Conservation (phyloP, 495 filamentous ascomycete species). For the Penicillium argentinense region DNA sequence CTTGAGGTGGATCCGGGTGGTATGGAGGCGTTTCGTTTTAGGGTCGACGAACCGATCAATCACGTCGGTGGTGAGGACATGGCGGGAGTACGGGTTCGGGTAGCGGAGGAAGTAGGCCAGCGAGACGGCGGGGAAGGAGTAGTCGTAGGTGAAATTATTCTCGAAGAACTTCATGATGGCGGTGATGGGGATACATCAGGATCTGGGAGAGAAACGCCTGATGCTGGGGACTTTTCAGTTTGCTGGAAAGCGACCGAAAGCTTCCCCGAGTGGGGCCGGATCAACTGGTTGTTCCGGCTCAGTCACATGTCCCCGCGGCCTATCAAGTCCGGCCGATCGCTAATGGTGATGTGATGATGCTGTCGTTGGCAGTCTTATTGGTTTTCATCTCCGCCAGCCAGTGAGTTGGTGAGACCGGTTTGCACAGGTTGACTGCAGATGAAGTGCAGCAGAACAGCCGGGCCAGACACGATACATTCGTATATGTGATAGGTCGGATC, state of each 20-base stretch:
- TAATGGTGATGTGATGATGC: conserved; percentile 1
- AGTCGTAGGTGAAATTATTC: conserved; percentile 83
- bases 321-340: conserved; percentile 2
- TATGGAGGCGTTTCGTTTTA: conserved; percentile 75
- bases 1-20: conserved; percentile 89
- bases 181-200: conserved; percentile 11
- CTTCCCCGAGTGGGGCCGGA: conserved; percentile 1
- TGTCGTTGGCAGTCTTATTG: no score
- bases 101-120: conserved; percentile 99
- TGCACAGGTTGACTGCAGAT: no score
- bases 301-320: conserved; percentile 13
- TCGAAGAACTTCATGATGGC: conserved; percentile 86
- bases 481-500: no score
- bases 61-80: conserved; percentile 95
- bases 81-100: conserved; percentile 92
- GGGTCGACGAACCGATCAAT: conserved; percentile 85
- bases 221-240: conserved; percentile 9
- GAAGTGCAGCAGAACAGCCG: no score
- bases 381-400: no score
- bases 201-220: neutral
- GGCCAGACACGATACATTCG: no score
- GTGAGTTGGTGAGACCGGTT: no score
- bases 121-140: conserved; percentile 86
- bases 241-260: conserved; percentile 7
- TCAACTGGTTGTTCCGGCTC: conserved; percentile 1